Base-by-base conservation (phyloP, 2,329 filamentous ascomycete species). In the Hymenoscyphus albidus region DNA sequence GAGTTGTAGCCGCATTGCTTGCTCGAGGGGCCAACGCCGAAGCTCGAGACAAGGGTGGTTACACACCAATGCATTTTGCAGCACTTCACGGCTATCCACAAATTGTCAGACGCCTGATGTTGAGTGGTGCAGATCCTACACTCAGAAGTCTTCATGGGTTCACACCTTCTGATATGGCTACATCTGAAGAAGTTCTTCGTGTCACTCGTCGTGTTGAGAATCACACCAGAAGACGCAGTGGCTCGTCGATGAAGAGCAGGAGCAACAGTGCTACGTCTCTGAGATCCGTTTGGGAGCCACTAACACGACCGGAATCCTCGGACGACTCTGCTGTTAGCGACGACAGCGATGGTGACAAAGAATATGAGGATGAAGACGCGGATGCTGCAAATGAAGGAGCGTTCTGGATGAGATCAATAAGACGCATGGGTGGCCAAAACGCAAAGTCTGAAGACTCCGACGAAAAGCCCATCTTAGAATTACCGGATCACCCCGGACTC, bases 21-120 rank as follows among this genome's bases (percentile, higher is more conserved):
- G 89, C 88, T 10, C 85, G 91, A 68, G 90, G 91, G n/a, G 91
- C 91, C 22, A 89, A 90, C 72, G 86, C 89, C 0, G 88, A 94
- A 71, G 80, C 87, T 44, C 84, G 87, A 63, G 92, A 96, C 74
- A 89, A 87, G 67, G 89, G 89, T 59, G 92, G 92, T 27, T 94
- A 92, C 76, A 92, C 91, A 4, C 87, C 92, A 14, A 83, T 96
- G 79, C 91, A 96, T 76, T 85, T 94, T 74, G 92, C 92, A 22
- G 88, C 90, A 32, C 83, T 96, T 73, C 88, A 90, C 75, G 86
- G 88, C 67, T 88, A 93, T 72, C 80, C 85, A 12, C 88, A 92
- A 73, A 92, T 95, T 69, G 88, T 94, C 14, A 84, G 89, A 65
- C 85, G 89, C 14, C 82, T 96, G 64, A 87, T 93, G 69, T 81